Conservation (phyloP, 768 basidiomycete species). For the Trametes punicea region DNA sequence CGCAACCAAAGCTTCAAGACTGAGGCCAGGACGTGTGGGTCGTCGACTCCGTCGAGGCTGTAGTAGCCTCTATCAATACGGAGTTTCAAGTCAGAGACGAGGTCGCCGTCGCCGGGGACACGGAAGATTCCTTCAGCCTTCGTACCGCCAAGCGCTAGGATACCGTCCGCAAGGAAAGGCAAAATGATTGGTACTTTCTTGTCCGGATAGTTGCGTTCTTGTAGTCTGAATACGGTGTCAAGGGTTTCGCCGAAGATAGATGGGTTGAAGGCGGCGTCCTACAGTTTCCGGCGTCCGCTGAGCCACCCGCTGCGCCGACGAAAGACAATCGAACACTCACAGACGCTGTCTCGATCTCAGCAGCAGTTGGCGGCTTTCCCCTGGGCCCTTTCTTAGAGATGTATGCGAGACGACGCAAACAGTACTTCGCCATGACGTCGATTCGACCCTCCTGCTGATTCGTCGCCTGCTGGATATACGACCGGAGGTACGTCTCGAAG, state of each 20-base stretch:
- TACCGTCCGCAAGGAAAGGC: constrained; percentile 89
- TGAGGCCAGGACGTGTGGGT: constrained; percentile 87
- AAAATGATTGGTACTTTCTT: constrained; percentile 89
- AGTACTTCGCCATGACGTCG: constrained; percentile 89
- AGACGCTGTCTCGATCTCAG: constrained; percentile 91
- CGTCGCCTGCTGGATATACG: constrained; percentile 74
- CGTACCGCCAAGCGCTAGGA: constrained; percentile 82
- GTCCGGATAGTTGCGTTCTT: constrained; percentile 81
- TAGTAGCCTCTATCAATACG: constrained; percentile 91
- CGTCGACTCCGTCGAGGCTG: constrained; percentile 84
- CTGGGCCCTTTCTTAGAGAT: constrained; percentile 83
- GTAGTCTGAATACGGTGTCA: constrained; percentile 77
- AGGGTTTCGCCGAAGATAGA: constrained; percentile 92
- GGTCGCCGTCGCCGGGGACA: constrained; percentile 86
- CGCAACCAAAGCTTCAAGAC: constrained; percentile 92
- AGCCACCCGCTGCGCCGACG: background rate
- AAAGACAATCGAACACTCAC: constrained; percentile 37
- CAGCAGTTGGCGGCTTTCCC: constrained; percentile 74
- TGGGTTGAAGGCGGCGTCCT: constrained; percentile 94
- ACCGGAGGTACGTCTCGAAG: constrained; percentile 79
- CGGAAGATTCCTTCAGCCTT: constrained; percentile 91
- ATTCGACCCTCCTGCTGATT: constrained; percentile 70
- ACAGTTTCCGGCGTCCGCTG: constrained; percentile 15
- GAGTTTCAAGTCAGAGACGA: constrained; percentile 82
- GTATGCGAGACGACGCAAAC: constrained; percentile 68